Percentiles rank a stretch among this genome's conserved stretches.
Conservation (phyloP, 75 land plant genomes). For the Larix kaempferi region DNA sequence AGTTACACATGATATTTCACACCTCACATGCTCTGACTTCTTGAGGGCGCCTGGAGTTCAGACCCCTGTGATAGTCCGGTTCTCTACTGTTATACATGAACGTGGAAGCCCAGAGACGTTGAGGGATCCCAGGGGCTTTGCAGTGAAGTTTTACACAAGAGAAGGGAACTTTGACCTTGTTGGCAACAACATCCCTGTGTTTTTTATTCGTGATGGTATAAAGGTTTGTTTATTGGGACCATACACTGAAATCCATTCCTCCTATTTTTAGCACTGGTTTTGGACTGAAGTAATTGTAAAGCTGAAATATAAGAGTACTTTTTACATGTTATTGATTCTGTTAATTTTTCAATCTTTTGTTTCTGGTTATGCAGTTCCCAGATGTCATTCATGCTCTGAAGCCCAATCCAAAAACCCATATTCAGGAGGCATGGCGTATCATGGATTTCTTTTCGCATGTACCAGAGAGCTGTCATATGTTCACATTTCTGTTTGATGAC, state of each 20-base stretch:
- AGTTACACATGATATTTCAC: conserved; percentile 44
- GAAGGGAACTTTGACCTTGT: conserved; percentile 48
- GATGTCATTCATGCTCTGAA: conserved; percentile 50
- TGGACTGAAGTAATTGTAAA: too few species aligned
- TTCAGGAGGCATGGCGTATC: conserved; percentile 47
- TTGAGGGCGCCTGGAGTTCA: conserved; percentile 43
- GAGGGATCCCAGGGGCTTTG: conserved; percentile 43
- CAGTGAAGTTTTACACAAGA: conserved; percentile 41
- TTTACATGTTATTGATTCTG: too few species aligned
- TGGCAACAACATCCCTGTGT: conserved; percentile 57
- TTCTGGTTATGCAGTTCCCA: conserved; percentile 33
- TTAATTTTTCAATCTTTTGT: too few species aligned
- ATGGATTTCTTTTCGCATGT: conserved; percentile 25
- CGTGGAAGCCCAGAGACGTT: conserved; percentile 49
- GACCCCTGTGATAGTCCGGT: conserved; percentile 42
- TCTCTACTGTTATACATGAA: conserved; percentile 50
- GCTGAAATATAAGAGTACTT: too few species aligned
- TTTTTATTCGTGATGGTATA: conserved; percentile 50
- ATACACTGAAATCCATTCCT: too few species aligned
- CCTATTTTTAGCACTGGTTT: too few species aligned
- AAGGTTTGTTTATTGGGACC: not conserved
- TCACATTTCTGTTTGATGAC: conserved; percentile 41
- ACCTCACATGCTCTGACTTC: conserved; percentile 48
- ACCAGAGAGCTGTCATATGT: conserved; percentile 44
- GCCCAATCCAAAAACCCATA: conserved; percentile 49